phyloP scores from a whole-genome alignment of 768 basidiomycete genomes.

The Leccinum variicolor region DNA sequence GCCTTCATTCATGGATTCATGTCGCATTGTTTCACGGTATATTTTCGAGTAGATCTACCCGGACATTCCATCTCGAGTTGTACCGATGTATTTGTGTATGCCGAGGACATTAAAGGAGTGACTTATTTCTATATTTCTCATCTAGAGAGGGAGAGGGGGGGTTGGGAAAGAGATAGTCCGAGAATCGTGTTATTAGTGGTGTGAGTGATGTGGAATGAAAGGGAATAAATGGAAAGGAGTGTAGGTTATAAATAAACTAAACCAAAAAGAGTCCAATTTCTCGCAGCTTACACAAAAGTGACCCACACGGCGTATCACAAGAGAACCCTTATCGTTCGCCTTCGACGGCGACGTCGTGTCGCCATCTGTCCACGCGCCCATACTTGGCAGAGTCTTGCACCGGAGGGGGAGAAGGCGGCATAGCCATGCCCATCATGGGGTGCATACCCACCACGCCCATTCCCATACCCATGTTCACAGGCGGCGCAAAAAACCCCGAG shows the following conservation, averaged over 20 bases:
- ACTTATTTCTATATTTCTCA: slow-evolving; percentile 29
- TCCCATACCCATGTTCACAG: slow-evolving; percentile 41
- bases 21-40: slow-evolving; percentile 33
- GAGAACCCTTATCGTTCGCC: slow-evolving; percentile 39
- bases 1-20: slow-evolving; percentile 29
- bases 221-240: background rate
- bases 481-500: slow-evolving; percentile 63
- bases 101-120: slow-evolving; percentile 35
- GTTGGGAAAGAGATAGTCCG: background rate
- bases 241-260: slow-evolving; percentile 2
- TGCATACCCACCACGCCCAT: slow-evolving; percentile 34
- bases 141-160: background rate
- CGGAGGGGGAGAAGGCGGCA: slow-evolving; percentile 57
- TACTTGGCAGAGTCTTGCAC: slow-evolving; percentile 63
- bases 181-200: background rate
- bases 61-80: slow-evolving; percentile 30
- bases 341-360: slow-evolving; percentile 72
- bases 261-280: slow-evolving; percentile 9
- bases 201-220: slow-evolving; percentile 1
- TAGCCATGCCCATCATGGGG: slow-evolving; percentile 39
- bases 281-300: slow-evolving; percentile 8
- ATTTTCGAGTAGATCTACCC: slow-evolving; percentile 34
- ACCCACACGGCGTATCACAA: slow-evolving; percentile 3
- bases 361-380: slow-evolving; percentile 75
- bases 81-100: slow-evolving; percentile 36